Conservation (phyloP, 768 basidiomycete genomes). For the Russula sp. region DNA sequence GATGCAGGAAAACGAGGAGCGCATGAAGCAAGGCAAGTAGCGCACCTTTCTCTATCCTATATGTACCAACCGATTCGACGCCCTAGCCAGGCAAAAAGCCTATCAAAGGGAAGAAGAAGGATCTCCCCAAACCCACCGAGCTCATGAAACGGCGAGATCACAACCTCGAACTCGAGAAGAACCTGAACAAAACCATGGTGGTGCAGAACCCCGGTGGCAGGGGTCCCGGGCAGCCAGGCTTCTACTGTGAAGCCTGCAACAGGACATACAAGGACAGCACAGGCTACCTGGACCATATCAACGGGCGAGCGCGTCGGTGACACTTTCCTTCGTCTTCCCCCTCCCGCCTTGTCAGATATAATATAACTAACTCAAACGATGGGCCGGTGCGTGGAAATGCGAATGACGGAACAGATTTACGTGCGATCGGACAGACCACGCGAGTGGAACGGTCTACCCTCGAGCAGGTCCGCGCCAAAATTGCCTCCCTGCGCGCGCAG, state of each 20-base stretch:
- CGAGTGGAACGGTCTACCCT: slow-evolving; percentile 84
- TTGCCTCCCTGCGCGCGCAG: slow-evolving; percentile 79
- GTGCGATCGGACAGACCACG: slow-evolving; percentile 92
- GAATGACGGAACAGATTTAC: slow-evolving; percentile 60
- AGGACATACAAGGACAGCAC: slow-evolving; percentile 89
- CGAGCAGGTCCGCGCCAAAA: slow-evolving; percentile 86
- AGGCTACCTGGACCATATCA: slow-evolving; percentile 94
- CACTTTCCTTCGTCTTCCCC: background rate
- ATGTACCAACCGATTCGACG: background rate
- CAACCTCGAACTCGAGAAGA: slow-evolving; percentile 88
- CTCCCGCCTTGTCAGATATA: background rate
- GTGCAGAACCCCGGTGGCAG: slow-evolving; percentile 76
- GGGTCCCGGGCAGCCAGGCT: slow-evolving; percentile 89
- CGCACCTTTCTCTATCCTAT: slow-evolving; percentile 7
- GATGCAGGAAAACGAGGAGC: slow-evolving; percentile 35
- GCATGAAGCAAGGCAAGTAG: slow-evolving; percentile 66
- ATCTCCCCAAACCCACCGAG: slow-evolving; percentile 90
- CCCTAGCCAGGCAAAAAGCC: slow-evolving; percentile 68
- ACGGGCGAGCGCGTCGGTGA: slow-evolving; percentile 82
- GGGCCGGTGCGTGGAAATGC: background rate
- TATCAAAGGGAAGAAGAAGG: slow-evolving; percentile 56
- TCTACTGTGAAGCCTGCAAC: slow-evolving; percentile 87
- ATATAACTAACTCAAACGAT: slow-evolving; percentile 2
- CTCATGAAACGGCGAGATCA: slow-evolving; percentile 84
- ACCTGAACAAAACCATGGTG: slow-evolving; percentile 90